Evolutionary conservation across 2,329 filamentous ascomycete species (phyloP).

Genomic region (Trichoderma sp.): DNA sequence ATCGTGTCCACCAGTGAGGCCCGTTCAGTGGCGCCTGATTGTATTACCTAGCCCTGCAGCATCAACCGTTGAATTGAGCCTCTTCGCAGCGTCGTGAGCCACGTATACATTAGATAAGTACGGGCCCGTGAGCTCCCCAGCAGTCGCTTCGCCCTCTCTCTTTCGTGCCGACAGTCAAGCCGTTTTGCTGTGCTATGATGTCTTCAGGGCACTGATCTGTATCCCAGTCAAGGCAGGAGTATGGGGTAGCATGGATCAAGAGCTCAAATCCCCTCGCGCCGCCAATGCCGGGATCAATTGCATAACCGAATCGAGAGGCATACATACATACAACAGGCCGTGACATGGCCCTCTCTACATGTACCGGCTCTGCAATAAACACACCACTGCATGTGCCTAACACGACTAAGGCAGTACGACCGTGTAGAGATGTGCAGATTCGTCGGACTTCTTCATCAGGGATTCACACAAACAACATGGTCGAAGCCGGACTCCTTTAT

Average conservation of each 20-base stretch:
- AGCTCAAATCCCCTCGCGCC: constrained; percentile 7
- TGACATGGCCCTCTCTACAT: background rate
- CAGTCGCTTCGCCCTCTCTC: background rate
- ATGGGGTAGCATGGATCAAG: constrained; percentile 27
- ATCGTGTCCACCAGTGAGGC: constrained; percentile 14
- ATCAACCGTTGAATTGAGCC: background rate
- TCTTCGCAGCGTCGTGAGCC: background rate
- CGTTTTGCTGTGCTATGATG: background rate
- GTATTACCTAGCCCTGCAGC: background rate
- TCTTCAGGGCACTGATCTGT: background rate
- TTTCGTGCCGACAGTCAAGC: constrained; percentile 5
- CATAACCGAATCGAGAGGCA: constrained; percentile 18
- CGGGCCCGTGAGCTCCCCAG: background rate
- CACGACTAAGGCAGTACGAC: too few relatives aligned
- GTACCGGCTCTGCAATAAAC: too few relatives aligned
- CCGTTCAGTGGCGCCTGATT: background rate
- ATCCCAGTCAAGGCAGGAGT: constrained; percentile 6
- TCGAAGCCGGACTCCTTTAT: constrained; percentile 4
- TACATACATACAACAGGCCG: background rate
- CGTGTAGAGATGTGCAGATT: background rate
- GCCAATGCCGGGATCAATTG: constrained; percentile 22
- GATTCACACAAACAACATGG: constrained; percentile 5
- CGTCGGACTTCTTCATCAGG: background rate
- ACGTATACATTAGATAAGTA: background rate
- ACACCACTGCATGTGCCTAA: too few relatives aligned